Evolutionary conservation across 305 asterid genomes (phyloP).

Genomic region (Fraxinus greggii): DNA sequence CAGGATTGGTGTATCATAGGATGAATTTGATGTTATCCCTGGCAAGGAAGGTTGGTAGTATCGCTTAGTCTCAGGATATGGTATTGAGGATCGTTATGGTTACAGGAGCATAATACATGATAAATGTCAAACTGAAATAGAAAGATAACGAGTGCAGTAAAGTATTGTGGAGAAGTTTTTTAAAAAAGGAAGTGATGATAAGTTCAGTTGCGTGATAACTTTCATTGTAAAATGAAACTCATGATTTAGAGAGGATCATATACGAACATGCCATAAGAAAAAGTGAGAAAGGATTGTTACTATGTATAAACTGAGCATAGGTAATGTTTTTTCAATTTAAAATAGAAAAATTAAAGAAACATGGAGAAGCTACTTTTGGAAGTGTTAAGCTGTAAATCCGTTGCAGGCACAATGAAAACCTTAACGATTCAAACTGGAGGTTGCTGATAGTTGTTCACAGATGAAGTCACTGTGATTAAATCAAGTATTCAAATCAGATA

Average conservation of each 20-base stretch:
- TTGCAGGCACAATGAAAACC: not conserved
- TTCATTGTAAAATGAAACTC: not conserved
- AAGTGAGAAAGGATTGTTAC: not conserved
- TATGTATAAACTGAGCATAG: not conserved
- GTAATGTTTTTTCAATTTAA: not conserved
- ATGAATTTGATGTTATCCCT: not conserved
- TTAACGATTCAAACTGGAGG: not conserved
- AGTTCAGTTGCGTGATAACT: not conserved
- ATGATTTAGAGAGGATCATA: not conserved
- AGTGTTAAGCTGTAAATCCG: not conserved
- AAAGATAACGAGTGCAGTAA: not conserved
- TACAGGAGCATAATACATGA: not conserved
- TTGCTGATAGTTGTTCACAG: not conserved
- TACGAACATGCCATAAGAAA: not conserved
- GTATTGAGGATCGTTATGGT: not conserved
- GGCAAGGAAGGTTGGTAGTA: not conserved
- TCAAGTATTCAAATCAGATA: not conserved
- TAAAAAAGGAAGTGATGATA: not conserved
- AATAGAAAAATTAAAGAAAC: not conserved
- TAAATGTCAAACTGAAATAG: not conserved
- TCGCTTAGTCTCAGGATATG: not conserved
- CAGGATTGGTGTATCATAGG: not conserved
- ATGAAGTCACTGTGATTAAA: not conserved
- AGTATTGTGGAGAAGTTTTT: not conserved
- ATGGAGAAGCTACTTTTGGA: constrained; percentile 6